Percentiles rank a stretch among this genome's conserved stretches.
phyloP scores from a whole-genome alignment of 2,329 filamentous ascomycete genomes.

The Beauveria brongniartii region DNA sequence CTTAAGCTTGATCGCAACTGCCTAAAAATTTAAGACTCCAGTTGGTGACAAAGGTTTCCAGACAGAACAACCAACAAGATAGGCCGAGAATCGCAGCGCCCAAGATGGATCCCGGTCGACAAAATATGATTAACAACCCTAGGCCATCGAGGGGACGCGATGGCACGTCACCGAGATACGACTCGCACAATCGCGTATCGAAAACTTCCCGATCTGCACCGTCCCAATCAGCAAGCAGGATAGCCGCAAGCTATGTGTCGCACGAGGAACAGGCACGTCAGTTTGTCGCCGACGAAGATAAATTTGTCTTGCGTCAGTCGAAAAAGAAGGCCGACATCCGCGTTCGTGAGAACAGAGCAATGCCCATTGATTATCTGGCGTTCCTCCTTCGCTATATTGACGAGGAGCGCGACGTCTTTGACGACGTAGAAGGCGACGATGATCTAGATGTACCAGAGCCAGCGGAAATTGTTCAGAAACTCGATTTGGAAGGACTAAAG shows the following conservation, averaged over 20 bases:
- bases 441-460: constrained; percentile 72
- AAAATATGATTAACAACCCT: constrained; percentile 40
- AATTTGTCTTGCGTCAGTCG: constrained; percentile 89
- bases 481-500: constrained; percentile 57
- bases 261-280: constrained; percentile 70
- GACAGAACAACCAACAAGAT: neutral
- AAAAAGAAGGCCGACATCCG: constrained; percentile 98
- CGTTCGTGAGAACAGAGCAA: constrained; percentile 82
- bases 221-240: constrained; percentile 20
- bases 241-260: constrained; percentile 44
- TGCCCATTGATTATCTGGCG: constrained; percentile 87
- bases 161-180: constrained; percentile 47
- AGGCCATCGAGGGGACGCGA: constrained; percentile 36
- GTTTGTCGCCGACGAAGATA: constrained; percentile 92
- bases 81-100: neutral
- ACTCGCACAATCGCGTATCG: constrained; percentile 47
- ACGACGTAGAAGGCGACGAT: constrained; percentile 70
- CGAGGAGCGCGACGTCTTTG: constrained; percentile 72
- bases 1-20: constrained; percentile 1
- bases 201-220: constrained; percentile 36
- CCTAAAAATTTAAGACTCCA: neutral
- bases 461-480: constrained; percentile 66
- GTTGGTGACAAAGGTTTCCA: neutral
- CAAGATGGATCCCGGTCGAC: constrained; percentile 46
- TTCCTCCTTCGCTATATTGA: constrained; percentile 88